These are phyloP conservation scores for Blastobotrys ciferrii DNA, from an alignment of 1,139 yeast genomes.

Conservation along the genomic window DNA sequence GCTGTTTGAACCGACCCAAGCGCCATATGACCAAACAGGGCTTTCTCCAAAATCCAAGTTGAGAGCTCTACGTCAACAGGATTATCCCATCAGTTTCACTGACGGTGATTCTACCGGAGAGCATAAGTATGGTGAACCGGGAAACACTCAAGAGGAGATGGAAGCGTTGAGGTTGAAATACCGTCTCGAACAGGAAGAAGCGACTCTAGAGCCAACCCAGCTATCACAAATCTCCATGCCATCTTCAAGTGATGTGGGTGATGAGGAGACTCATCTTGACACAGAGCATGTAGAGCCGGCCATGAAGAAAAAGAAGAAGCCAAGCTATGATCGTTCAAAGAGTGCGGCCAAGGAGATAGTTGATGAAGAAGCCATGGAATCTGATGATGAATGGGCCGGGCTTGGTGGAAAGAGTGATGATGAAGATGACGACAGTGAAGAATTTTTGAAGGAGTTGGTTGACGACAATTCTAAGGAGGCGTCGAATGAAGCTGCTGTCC, in stretches of 20 bases:
- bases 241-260: neutral
- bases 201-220: conserved; percentile 16
- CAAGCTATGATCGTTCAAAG: conserved; percentile 44
- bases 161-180: conserved; percentile 12
- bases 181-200: conserved; percentile 11
- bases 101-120: neutral
- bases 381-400: conserved; percentile 96
- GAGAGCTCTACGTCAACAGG: conserved; percentile 10
- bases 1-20: conserved; percentile 17
- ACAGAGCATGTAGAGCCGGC: neutral
- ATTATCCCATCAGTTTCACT: neutral
- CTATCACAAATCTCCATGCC: conserved; percentile 16
- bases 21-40: neutral
- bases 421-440: conserved; percentile 48
- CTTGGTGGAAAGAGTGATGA: conserved; percentile 83
- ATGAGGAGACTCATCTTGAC: neutral
- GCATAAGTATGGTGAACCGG: neutral
- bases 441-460: conserved; percentile 79
- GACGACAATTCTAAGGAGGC: conserved; percentile 67
- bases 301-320: conserved; percentile 7
- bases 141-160: conserved; percentile 10
- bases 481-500: conserved; percentile 58
- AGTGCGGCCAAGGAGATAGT: conserved; percentile 54
- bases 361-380: conserved; percentile 91
- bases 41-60: conserved; percentile 16